Evolutionary conservation across 2,329 filamentous ascomycete genomes (phyloP).

Genomic region (Trichophyton simii): DNA sequence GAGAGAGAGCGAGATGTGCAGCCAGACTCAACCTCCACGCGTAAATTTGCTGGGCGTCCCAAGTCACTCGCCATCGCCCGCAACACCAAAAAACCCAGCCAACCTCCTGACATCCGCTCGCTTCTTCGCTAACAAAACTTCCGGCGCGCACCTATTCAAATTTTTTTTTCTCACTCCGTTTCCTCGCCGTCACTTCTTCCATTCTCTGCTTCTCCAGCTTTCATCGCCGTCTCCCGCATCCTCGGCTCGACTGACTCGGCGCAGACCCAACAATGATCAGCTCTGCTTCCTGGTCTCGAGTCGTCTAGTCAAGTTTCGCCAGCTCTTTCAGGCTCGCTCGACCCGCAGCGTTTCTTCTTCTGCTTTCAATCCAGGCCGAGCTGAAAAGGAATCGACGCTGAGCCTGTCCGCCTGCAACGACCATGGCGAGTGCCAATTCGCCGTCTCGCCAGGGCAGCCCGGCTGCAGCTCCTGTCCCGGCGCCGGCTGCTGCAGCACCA

Average conservation of each 20-base stretch:
- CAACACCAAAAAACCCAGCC: not conserved
- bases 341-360: not conserved
- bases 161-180: not conserved
- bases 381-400: not conserved
- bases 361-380: not conserved
- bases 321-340: not conserved
- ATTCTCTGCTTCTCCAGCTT: not conserved
- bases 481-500: not conserved
- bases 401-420: not conserved
- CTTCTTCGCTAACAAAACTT: not conserved
- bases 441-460: conserved; percentile 7
- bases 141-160: not conserved
- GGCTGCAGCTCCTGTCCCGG: not conserved
- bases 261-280: not conserved
- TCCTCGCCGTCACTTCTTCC: not conserved
- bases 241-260: too few relatives aligned
- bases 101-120: not conserved
- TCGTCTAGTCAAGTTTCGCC: not conserved
- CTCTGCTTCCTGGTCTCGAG: not conserved
- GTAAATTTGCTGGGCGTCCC: not conserved
- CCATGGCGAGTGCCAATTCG: conserved; percentile 8
- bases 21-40: not conserved
- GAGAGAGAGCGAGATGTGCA: not conserved
- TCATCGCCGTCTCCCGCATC: not conserved
- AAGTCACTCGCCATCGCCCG: not conserved